phyloP scores from a whole-genome alignment of 2,329 filamentous ascomycete genomes.

The Cercospora canescens region DNA sequence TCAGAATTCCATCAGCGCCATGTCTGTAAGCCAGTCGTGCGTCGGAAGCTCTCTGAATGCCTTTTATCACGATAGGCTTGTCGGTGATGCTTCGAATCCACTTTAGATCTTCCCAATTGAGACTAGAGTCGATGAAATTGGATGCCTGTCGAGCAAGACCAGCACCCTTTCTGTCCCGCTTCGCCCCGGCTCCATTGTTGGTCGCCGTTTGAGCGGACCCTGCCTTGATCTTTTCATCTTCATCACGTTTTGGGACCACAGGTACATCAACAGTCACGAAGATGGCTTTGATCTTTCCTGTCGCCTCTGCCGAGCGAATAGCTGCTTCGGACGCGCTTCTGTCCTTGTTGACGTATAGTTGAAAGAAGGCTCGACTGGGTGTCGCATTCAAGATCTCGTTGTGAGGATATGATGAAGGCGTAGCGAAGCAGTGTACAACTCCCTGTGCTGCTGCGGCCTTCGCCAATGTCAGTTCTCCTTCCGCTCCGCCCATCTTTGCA shows the following conservation, averaged over 20 bases:
- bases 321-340: constrained; percentile 53
- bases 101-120: constrained; percentile 51
- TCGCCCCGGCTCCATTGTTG: constrained; percentile 56
- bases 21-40: constrained; percentile 43
- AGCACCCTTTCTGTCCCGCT: constrained; percentile 56
- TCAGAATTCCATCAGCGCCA: constrained; percentile 49
- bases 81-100: constrained; percentile 41
- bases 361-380: constrained; percentile 52
- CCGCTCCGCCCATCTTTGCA: constrained; percentile 31
- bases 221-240: constrained; percentile 46
- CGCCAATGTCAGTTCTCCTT: constrained; percentile 38
- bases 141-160: constrained; percentile 58
- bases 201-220: constrained; percentile 61
- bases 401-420: constrained; percentile 30
- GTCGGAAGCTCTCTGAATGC: constrained; percentile 44
- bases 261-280: constrained; percentile 62
- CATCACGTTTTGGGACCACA: constrained; percentile 58
- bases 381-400: constrained; percentile 34
- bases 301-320: constrained; percentile 47
- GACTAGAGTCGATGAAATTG: constrained; percentile 56
- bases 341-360: constrained; percentile 62
- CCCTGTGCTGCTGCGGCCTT: constrained; percentile 32
- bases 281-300: constrained; percentile 52
- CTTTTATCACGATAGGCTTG: constrained; percentile 55
- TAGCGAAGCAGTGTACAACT: constrained; percentile 35